A percentile compares a stretch with the other conserved stretches of the same genome.
These are phyloP conservation scores for Rhypophila decipiens DNA, from an alignment of 495 filamentous ascomycete species.

Conservation along the genomic window DNA sequence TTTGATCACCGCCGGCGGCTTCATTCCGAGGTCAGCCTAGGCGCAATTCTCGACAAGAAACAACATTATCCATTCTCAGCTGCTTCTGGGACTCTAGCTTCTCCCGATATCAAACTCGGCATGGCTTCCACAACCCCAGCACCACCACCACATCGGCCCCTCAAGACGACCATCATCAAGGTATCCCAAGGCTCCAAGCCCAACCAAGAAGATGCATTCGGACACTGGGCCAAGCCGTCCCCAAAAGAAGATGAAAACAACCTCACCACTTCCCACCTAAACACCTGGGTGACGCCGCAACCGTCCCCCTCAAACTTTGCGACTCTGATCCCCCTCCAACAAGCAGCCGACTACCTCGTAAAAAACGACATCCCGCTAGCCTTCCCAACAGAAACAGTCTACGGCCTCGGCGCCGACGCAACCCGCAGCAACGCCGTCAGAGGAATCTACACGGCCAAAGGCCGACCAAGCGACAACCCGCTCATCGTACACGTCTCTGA, in stretches of 20 bases:
- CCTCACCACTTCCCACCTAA: neutral
- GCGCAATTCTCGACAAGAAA: too few relatives aligned
- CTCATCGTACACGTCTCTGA: conserved; percentile 90
- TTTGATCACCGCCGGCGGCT: too few relatives aligned
- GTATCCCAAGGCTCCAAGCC: conserved; percentile 9
- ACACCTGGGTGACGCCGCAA: conserved; percentile 1
- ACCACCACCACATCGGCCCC: conserved; percentile 1
- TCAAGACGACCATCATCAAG: conserved; percentile 30
- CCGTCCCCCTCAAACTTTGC: neutral
- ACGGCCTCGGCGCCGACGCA: conserved; percentile 92
- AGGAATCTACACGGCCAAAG: conserved; percentile 87
- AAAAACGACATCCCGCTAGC: conserved; percentile 70
- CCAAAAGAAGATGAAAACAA: neutral
- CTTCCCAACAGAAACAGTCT: conserved; percentile 98
- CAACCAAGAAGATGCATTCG: conserved; percentile 10
- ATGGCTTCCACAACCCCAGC: neutral
- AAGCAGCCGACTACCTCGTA: conserved; percentile 56
- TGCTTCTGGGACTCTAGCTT: too few relatives aligned
- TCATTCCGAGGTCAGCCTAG: too few relatives aligned
- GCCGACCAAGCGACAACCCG: conserved; percentile 86
- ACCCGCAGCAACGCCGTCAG: conserved; percentile 77
- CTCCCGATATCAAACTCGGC: too few relatives aligned
- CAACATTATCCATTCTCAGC: too few relatives aligned
- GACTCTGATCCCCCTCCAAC: conserved; percentile 25
- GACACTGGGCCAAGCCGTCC: conserved; percentile 11